Conservation (phyloP, 768 basidiomycete species). For the Xerocomellus dryophilus region DNA sequence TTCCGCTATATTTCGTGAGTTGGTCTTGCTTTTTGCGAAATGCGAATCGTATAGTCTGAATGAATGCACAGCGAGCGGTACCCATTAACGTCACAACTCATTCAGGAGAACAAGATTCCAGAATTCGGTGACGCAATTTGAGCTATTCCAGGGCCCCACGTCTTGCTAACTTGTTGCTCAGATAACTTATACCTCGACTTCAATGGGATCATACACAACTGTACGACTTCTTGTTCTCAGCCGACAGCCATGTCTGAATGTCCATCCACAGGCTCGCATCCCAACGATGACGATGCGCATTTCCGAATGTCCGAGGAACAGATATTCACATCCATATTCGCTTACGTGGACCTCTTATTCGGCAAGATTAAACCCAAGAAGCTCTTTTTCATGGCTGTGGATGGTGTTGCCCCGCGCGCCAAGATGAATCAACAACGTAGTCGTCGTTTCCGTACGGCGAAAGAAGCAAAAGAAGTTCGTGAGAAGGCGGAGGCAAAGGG, state of each 20-base stretch:
- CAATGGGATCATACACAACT: constrained; percentile 90
- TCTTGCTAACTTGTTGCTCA: constrained; percentile 30
- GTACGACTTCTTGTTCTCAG: constrained; percentile 28
- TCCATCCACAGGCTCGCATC: constrained; percentile 70
- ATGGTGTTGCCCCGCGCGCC: constrained; percentile 94
- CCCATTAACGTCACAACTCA: constrained; percentile 95
- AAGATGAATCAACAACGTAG: constrained; percentile 99
- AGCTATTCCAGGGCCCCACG: background rate
- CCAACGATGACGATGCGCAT: constrained; percentile 93
- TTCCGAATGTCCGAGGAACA: constrained; percentile 95
- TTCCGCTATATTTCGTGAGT: constrained; percentile 94
- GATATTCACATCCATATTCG: constrained; percentile 95
- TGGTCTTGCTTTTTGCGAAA: too few relatives aligned
- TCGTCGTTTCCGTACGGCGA: constrained; percentile 90
- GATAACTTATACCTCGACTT: constrained; percentile 94
- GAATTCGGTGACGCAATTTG: constrained; percentile 73
- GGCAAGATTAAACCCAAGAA: constrained; percentile 97
- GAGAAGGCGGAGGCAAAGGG: constrained; percentile 88
- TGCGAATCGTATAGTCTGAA: constrained; percentile 11
- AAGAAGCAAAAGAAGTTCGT: constrained; percentile 82
- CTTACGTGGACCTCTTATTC: constrained; percentile 96
- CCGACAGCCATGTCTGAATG: background rate
- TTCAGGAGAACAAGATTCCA: constrained; percentile 97
- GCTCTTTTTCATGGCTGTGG: constrained; percentile 97
- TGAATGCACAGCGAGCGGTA: constrained; percentile 76